Evolutionary conservation across 2,329 filamentous ascomycete species (phyloP), one percentile per base, ranked within the genome.

Genomic region (Boeremia exigua): DNA sequence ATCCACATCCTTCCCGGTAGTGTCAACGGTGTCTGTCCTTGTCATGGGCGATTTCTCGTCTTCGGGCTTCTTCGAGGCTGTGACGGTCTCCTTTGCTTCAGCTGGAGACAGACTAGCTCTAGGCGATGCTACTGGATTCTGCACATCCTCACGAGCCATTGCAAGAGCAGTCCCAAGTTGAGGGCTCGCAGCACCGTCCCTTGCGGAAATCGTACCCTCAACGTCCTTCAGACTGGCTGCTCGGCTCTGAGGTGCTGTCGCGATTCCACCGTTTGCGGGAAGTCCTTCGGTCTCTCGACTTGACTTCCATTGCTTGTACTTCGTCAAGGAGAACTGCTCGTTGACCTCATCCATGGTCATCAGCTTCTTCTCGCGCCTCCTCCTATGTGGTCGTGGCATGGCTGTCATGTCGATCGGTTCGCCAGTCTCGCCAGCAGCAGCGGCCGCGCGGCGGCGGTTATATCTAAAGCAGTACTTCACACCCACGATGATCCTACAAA

Each of bases 261-360:
- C 67, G 52, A 98, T 91, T 33, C 94, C 95, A 49, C 94, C 95
- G 50, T 86, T 85, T 9, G 92, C 89, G 3, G 94, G 88, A 42
- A 98, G 80, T 7, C 94, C 95, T 74, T 96, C 86, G 54, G 88
- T 86, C 53, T 92, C 92, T 56, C 94, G 88, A 51, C 86, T 86
- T 6, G 90, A 88, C 56, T 95, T 89, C 94, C 95, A 99, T 48
- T 84, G 86, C 80, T 99, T 98, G 84, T 99, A 99, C 77, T 98
- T 98, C 66, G 87, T 88, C 79, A 97, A 86, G 0, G 95, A 94
- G 69, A 99, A 99, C 66, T 96, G 91, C 65, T 96, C 92, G 73
- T 99, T 98, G 60, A 99, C 95, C 78, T 99, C 95, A 59, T 99
- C 95, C 88, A 98, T 97, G 2, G 90, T 91, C 95, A 99, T 98